These are phyloP conservation scores for Calocybe gambosa DNA, from an alignment of 1,284 basidiomycete genomes.

Conservation along the genomic window DNA sequence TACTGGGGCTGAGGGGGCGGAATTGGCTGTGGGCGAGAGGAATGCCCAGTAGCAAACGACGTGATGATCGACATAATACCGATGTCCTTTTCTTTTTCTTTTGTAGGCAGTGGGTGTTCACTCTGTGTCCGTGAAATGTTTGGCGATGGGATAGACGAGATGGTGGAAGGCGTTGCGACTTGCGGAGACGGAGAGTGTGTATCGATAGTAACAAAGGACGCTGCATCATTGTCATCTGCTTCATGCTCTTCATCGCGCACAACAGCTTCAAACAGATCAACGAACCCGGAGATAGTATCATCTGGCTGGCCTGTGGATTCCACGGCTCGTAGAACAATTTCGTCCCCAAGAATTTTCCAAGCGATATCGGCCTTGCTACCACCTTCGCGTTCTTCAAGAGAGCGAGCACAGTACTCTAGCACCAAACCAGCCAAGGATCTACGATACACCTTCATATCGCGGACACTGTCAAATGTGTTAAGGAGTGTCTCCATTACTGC, in stretches of 20 bases:
- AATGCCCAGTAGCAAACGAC: slow-evolving; percentile 45
- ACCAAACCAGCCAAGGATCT: slow-evolving; percentile 54
- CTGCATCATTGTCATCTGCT: slow-evolving; percentile 32
- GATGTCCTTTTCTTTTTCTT: slow-evolving; percentile 35
- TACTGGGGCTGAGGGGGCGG: slow-evolving; percentile 32
- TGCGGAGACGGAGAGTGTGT: slow-evolving; percentile 29
- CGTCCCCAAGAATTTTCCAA: slow-evolving; percentile 61
- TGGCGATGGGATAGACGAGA: slow-evolving; percentile 44
- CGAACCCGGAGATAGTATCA: slow-evolving; percentile 21
- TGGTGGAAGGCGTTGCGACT: slow-evolving; percentile 26
- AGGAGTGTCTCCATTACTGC: slow-evolving; percentile 51
- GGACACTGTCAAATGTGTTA: slow-evolving; percentile 54
- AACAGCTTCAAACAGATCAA: slow-evolving; percentile 35
- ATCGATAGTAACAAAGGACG: slow-evolving; percentile 31
- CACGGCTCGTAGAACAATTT: slow-evolving; percentile 46
- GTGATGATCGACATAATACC: slow-evolving; percentile 58
- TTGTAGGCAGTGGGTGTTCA: slow-evolving; percentile 34
- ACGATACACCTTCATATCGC: slow-evolving; percentile 63
- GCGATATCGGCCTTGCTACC: slow-evolving; percentile 41
- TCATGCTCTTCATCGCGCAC: slow-evolving; percentile 27
- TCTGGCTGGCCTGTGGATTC: slow-evolving; percentile 29
- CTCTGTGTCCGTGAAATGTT: slow-evolving; percentile 50
- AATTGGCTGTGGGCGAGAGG: slow-evolving; percentile 52
- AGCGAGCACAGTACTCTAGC: slow-evolving; percentile 44
- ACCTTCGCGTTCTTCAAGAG: slow-evolving; percentile 28